Percentiles rank a stretch among this genome's conserved stretches.
phyloP scores from a whole-genome alignment of 495 filamentous ascomycete species.

The Aspergillus conjunctus region DNA sequence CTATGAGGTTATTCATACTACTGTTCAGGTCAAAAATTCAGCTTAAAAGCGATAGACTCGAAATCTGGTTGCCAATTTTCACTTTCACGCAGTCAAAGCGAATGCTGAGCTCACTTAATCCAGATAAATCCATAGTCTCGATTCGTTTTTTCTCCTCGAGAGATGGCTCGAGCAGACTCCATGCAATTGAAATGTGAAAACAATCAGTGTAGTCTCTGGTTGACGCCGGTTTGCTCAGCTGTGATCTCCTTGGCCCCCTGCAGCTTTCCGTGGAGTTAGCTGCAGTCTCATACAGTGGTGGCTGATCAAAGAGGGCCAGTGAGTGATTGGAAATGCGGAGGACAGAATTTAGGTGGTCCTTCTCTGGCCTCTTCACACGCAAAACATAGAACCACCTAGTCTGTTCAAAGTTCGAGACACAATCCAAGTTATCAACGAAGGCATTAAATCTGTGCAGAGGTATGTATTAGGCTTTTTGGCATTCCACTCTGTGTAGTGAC shows the following conservation, averaged over 20 bases:
- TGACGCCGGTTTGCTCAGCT: constrained; percentile 7
- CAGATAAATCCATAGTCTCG: constrained; percentile 34
- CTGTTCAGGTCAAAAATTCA: constrained; percentile 8
- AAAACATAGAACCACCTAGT: constrained; percentile 89
- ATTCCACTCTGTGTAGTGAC: not conserved
- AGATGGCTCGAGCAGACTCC: constrained; percentile 56
- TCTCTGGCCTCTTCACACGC: constrained; percentile 48
- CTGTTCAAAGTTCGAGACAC: constrained; percentile 72
- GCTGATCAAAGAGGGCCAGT: constrained; percentile 63
- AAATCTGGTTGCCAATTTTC: constrained; percentile 77
- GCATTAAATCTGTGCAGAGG: constrained; percentile 52
- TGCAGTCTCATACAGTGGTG: constrained; percentile 62
- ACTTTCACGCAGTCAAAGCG: constrained; percentile 58
- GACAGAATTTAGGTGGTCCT: constrained; percentile 63
- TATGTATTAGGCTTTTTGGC: constrained; percentile 6
- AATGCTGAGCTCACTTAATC: constrained; percentile 27
- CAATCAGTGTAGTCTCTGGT: constrained; percentile 47
- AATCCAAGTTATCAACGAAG: constrained; percentile 51
- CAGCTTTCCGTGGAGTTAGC: not conserved
- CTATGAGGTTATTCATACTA: not conserved
- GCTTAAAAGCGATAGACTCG: constrained; percentile 49
- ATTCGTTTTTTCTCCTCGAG: constrained; percentile 30
- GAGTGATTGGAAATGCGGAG: constrained; percentile 65
- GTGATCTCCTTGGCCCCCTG: not conserved
- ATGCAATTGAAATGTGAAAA: constrained; percentile 84